phyloP scores from a whole-genome alignment of 768 basidiomycete species.

The Ramaria rubella region DNA sequence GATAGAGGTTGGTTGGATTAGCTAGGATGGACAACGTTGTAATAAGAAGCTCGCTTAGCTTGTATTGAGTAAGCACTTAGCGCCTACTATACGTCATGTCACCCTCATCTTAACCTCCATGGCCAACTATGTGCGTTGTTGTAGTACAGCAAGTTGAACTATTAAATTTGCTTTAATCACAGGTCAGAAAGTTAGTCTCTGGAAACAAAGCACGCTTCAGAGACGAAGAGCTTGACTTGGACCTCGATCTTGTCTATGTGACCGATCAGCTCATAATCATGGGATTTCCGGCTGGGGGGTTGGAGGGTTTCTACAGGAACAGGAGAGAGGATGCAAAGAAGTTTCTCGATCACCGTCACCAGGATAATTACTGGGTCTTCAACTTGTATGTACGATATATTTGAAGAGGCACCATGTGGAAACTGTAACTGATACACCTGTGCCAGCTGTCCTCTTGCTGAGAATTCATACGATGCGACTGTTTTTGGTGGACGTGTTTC shows the following conservation, averaged over 20 bases:
- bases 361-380: conserved; percentile 79
- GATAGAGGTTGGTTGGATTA: conserved; percentile 6
- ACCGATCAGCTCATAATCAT: conserved; percentile 71
- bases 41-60: too few species aligned
- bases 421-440: neutral
- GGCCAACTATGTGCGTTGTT: conserved; percentile 2
- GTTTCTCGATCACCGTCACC: conserved; percentile 69
- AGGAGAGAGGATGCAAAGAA: conserved; percentile 64
- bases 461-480: conserved; percentile 69
- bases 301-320: conserved; percentile 79
- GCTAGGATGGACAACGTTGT: neutral
- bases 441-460: conserved; percentile 56
- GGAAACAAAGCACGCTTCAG: conserved; percentile 73
- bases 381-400: conserved; percentile 51
- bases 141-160: neutral
- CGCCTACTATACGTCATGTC: too few species aligned
- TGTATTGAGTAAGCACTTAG: too few species aligned
- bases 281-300: conserved; percentile 78
- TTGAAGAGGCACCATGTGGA: too few species aligned
- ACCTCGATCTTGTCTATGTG: conserved; percentile 66
- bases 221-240: conserved; percentile 58
- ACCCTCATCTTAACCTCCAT: neutral
- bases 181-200: conserved; percentile 49
- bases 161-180: neutral
- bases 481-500: conserved; percentile 72